Percentiles rank a stretch among this genome's conserved stretches.
phyloP scores from a whole-genome alignment of 1,284 basidiomycete species.

The Rhodotorula sp. region DNA sequence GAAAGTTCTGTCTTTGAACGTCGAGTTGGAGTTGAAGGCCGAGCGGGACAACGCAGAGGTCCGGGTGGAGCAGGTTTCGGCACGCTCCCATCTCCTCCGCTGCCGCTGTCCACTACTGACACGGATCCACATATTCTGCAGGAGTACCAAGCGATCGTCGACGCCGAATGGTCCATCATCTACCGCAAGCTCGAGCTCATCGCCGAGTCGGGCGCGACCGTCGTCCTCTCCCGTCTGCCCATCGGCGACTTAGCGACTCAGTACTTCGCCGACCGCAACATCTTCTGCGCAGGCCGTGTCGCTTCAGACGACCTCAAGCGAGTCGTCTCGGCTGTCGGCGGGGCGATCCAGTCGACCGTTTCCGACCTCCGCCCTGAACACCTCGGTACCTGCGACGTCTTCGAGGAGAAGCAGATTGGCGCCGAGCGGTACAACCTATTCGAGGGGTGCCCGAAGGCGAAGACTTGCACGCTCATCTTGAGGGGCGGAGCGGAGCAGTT shows the following conservation, averaged over 20 bases:
- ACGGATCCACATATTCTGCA: slow-evolving; percentile 15
- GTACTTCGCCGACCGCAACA: slow-evolving; percentile 98
- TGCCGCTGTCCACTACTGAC: background rate
- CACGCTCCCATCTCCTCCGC: slow-evolving; percentile 20
- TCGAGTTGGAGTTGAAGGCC: slow-evolving; percentile 98
- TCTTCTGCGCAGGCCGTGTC: slow-evolving; percentile 98
- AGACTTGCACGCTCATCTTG: slow-evolving; percentile 94
- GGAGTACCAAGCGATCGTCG: slow-evolving; percentile 98
- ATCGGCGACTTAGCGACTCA: slow-evolving; percentile 99
- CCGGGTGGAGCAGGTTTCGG: slow-evolving; percentile 86
- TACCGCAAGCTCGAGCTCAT: slow-evolving; percentile 96
- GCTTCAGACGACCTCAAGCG: slow-evolving; percentile 85
- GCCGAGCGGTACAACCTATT: slow-evolving; percentile 98
- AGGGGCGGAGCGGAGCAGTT: slow-evolving; percentile 98
- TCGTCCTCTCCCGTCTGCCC: slow-evolving; percentile 95
- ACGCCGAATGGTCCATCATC: slow-evolving; percentile 99
- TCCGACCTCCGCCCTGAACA: slow-evolving; percentile 88
- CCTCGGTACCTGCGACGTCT: slow-evolving; percentile 84
- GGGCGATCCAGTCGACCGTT: slow-evolving; percentile 90
- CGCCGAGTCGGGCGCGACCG: slow-evolving; percentile 92
- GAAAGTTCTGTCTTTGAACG: slow-evolving; percentile 90
- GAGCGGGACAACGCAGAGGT: slow-evolving; percentile 99
- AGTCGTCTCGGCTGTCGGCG: slow-evolving; percentile 94
- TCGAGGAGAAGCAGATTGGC: slow-evolving; percentile 94
- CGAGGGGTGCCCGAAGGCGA: slow-evolving; percentile 83